Evolutionary conservation across 176 grass and related monocot species (phyloP), one percentile per base, ranked within the genome.

Genomic region (Carex parvula): DNA sequence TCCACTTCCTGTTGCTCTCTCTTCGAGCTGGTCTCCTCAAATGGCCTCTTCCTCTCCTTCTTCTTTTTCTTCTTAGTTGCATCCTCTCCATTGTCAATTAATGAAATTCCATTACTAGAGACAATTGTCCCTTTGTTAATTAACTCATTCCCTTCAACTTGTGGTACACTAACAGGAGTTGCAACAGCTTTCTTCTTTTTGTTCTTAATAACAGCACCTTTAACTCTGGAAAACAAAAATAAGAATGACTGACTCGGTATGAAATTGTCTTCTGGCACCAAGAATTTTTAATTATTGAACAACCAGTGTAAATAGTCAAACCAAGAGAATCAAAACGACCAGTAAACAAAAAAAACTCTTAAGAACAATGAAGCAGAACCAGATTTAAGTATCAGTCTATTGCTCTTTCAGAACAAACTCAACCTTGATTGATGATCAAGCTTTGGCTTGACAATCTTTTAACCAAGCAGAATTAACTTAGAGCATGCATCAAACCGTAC

Each of bases 81-180:
- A 67, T 82, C 35, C 13, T 32, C 61, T 67, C 80, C 42, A 54
- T 67, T 67, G 63, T 81, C 39, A 24, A 50, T 22, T 22, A 73
- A 48, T 13, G n/a, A 18, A 48, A 73, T 35, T n/a, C 41, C n/a
- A 72, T 48, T 72, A 22, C n/a, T 64, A 64, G 33, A 81, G 58
- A 63, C 33, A 24, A 22, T 14, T 14, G 59, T 81, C 37, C n/a
- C 33, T 11, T 21, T 62, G 30, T 66, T 8, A 53, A 24, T 24
- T 32, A 26, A 48, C 32, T 62, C 80, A 12, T 52, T 82, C 18
- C 3, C 60, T 46, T 67, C 22, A 29, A 46, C 16, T 29, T 44
- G 61, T 8, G 42, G 59, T 50, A 1, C 39, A 65, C 22, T 50
- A 53, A 24, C 13, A 3, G 21, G 22, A 30, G 11, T 0, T 50